phyloP scores from a whole-genome alignment of 1,139 yeast genomes.

The Blastobotrys capitulatus region DNA sequence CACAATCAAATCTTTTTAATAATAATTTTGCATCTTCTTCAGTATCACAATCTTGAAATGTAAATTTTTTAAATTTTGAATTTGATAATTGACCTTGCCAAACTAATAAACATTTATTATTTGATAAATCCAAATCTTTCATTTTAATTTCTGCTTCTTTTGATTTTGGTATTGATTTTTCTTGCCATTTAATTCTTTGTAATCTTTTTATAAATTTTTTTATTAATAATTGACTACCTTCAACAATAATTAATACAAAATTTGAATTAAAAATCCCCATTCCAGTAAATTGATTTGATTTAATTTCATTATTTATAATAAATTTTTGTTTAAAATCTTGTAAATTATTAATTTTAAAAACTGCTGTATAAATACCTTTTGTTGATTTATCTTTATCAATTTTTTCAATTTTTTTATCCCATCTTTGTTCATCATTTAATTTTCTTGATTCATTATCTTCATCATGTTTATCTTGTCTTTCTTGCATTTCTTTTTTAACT shows the following conservation, averaged over 20 bases:
- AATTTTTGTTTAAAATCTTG: slow-evolving; percentile 62
- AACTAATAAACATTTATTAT: slow-evolving; percentile 48
- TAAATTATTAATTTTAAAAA: slow-evolving; percentile 51
- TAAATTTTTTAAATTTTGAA: slow-evolving; percentile 58
- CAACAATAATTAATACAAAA: slow-evolving; percentile 59
- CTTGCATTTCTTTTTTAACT: slow-evolving; percentile 64
- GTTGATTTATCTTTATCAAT: slow-evolving; percentile 45
- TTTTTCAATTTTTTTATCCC: slow-evolving; percentile 43
- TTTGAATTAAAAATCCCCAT: slow-evolving; percentile 42
- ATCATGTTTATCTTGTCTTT: slow-evolving; percentile 57
- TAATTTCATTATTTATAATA: slow-evolving; percentile 75
- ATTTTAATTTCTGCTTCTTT: slow-evolving; percentile 23
- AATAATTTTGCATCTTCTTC: slow-evolving; percentile 54
- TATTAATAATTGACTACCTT: slow-evolving; percentile 62
- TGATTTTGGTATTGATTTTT: slow-evolving; percentile 30
- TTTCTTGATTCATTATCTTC: slow-evolving; percentile 57
- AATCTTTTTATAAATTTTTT: slow-evolving; percentile 59
- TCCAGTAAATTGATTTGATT: slow-evolving; percentile 63
- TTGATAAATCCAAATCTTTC: slow-evolving; percentile 35
- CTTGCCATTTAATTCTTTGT: slow-evolving; percentile 67
- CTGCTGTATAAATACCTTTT: slow-evolving; percentile 51
- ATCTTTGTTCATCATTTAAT: slow-evolving; percentile 52
- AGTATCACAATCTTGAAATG: slow-evolving; percentile 43
- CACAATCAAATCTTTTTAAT: slow-evolving; percentile 46
- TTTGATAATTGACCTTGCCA: slow-evolving; percentile 74